phyloP scores from a whole-genome alignment of 768 basidiomycete species.

The Clitopilus passeckerianus region DNA sequence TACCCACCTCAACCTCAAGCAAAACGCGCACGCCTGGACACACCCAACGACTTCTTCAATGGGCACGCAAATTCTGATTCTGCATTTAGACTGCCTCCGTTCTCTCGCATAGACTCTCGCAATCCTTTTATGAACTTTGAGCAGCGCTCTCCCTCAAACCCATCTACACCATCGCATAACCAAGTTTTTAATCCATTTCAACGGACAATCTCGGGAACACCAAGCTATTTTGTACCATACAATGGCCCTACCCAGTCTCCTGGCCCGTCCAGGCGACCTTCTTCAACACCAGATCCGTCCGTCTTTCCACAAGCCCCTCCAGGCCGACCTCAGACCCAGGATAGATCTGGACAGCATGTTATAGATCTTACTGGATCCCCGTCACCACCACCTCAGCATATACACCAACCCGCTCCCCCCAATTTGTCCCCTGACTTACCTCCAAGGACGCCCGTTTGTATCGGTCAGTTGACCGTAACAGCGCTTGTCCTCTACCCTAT shows the following conservation, averaged over 20 bases:
- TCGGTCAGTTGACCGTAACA: slow-evolving; percentile 78
- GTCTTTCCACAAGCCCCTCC: slow-evolving; percentile 15
- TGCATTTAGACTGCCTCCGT: slow-evolving; percentile 9
- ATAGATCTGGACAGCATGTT: slow-evolving; percentile 40
- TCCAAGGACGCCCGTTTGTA: slow-evolving; percentile 83
- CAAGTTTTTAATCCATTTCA: slow-evolving; percentile 31
- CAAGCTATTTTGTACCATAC: slow-evolving; percentile 21
- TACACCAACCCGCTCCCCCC: slow-evolving; percentile 18
- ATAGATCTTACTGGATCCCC: slow-evolving; percentile 77
- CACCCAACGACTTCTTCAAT: slow-evolving; percentile 2
- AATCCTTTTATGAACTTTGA: slow-evolving; percentile 10
- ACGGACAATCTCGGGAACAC: slow-evolving; percentile 46
- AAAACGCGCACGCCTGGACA: slow-evolving; percentile 40
- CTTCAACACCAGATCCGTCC: slow-evolving; percentile 13
- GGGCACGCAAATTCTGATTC: slow-evolving; percentile 2
- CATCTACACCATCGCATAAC: slow-evolving; percentile 12
- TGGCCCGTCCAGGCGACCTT: slow-evolving; percentile 21
- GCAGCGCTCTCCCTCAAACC: slow-evolving; percentile 7
- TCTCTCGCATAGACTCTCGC: slow-evolving; percentile 18
- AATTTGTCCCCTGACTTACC: slow-evolving; percentile 54
- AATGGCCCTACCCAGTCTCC: slow-evolving; percentile 16
- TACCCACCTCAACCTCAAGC: slow-evolving; percentile 26
- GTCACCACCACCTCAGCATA: slow-evolving; percentile 32
- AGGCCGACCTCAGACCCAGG: slow-evolving; percentile 10
- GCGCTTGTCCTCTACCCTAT: slow-evolving; percentile 85